Base-by-base conservation (phyloP, 2,329 filamentous ascomycete species). In the Cyphellophora attinorum region DNA sequence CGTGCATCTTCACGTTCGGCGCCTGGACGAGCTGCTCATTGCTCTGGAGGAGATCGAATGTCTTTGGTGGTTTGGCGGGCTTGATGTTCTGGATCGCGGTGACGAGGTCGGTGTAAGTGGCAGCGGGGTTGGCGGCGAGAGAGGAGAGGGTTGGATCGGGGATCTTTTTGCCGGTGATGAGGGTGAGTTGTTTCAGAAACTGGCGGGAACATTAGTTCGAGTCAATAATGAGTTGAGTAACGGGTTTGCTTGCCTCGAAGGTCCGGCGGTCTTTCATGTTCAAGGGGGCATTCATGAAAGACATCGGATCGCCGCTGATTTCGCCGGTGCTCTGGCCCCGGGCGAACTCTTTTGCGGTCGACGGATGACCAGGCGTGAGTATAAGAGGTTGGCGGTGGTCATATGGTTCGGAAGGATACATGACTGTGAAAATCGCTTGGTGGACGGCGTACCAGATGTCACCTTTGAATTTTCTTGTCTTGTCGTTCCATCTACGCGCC, bases 1-100 rank as follows among this genome's bases (percentile, higher is more conserved):
- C 55, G 47, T 73, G 72, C 14, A 94, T 62, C 47, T 69, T 70
- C 28, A 95, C 78, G 52, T 95, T 95, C 41, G 52, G 39, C 6
- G 39, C 39, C 10, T 41, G 27, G 4, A 40, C 34, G n/a, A 33
- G 16, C 14, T 21, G 8, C 21, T 25, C 19, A 5, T 13, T 32
- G 13, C 13, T 19, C 32, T 19, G n/a, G 21, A 34, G 6, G 12
- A 29, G 14, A 25, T 36, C 15, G 28, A 35, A n/a, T 23, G 35
- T 29, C 34, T 32, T 28, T 15, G 11, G 13, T 14, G 28, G 11
- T 19, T 25, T 36, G 18, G 10, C 12, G 14, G 5, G 15, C 11
- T 11, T 30, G 13, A 11, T 16, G 14, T 35, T 27, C 25, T 14
- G 28, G 19, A 14, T 27, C 11, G 18, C 14, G 17, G 31, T 29